Percentiles rank a stretch among this genome's conserved stretches.
Evolutionary conservation across 73 alveolate genomes (phyloP).

Genomic region (Stentor coeruleus): DNA sequence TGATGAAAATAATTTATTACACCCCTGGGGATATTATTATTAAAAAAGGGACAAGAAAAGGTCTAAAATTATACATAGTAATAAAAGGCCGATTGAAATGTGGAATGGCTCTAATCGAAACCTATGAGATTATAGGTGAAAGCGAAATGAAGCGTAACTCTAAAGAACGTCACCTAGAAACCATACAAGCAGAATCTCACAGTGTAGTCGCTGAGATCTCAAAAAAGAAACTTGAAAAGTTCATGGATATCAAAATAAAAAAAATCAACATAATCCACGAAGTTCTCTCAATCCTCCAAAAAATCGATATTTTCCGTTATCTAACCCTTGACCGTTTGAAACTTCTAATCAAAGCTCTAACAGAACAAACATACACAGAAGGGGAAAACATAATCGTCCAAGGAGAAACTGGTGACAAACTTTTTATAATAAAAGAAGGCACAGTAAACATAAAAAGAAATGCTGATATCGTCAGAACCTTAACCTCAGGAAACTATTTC

Average conservation of each 20-base stretch:
- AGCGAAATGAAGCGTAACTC: slow-evolving; percentile 16
- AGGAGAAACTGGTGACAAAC: slow-evolving; percentile 47
- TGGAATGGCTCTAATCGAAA: background rate
- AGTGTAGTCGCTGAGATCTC: slow-evolving; percentile 45
- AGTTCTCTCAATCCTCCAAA: background rate
- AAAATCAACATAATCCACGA: background rate
- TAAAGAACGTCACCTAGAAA: slow-evolving; percentile 19
- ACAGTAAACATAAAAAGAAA: slow-evolving; percentile 45
- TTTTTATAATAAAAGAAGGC: slow-evolving; percentile 70
- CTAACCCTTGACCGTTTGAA: background rate
- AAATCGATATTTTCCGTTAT: background rate
- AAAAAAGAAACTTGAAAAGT: slow-evolving; percentile 29
- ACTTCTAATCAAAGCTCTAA: background rate
- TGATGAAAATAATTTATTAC: background rate
- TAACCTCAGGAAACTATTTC: slow-evolving; percentile 64
- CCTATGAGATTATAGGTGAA: slow-evolving; percentile 28
- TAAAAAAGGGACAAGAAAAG: background rate
- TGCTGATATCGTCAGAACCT: slow-evolving; percentile 42
- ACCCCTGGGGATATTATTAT: background rate
- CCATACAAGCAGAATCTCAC: slow-evolving; percentile 42
- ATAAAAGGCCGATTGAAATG: background rate
- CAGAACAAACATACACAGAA: background rate
- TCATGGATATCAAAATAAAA: slow-evolving; percentile 3
- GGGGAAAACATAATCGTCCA: slow-evolving; percentile 35
- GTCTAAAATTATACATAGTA: background rate